Evolutionary conservation across 495 filamentous ascomycete genomes (phyloP).

Genomic region (Rostrohypoxylon terebratum): DNA sequence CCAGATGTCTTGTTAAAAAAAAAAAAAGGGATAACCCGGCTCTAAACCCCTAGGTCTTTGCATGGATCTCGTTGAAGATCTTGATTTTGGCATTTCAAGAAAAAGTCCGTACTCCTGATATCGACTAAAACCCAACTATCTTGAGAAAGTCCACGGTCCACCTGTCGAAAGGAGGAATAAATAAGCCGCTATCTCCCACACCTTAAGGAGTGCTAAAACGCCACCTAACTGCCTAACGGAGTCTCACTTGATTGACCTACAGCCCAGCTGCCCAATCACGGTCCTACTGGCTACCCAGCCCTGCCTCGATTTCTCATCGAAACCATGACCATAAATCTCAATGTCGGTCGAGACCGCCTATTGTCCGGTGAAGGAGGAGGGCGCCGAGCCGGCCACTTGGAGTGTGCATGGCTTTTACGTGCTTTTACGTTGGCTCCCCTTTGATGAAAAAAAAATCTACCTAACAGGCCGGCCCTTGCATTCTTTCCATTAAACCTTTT

Average conservation of each 20-base stretch:
- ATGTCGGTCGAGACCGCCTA: constrained; percentile 44
- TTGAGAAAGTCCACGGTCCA: constrained; percentile 35
- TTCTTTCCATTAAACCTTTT: constrained; percentile 41
- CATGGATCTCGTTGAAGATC: constrained; percentile 19
- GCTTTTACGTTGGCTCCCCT: constrained; percentile 39
- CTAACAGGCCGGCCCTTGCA: constrained; percentile 42
- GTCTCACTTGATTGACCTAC: constrained; percentile 52
- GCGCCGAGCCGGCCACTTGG: constrained; percentile 38
- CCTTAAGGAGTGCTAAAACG: constrained; percentile 40
- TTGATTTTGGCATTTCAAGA: constrained; percentile 12
- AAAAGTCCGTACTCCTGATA: constrained; percentile 45
- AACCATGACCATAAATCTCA: constrained; percentile 43
- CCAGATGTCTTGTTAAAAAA: constrained; percentile 13
- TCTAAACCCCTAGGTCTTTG: constrained; percentile 14
- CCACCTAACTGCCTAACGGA: constrained; percentile 46
- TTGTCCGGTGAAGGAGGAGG: constrained; percentile 45
- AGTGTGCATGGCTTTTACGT: constrained; percentile 41
- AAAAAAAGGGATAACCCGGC: constrained; percentile 22
- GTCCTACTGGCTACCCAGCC: constrained; percentile 34
- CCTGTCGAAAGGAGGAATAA: constrained; percentile 32
- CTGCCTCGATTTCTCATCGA: constrained; percentile 44
- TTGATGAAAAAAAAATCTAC: constrained; percentile 25
- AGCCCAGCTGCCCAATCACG: constrained; percentile 49
- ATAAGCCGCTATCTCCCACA: constrained; percentile 44
- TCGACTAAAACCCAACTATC: constrained; percentile 3